Evolutionary conservation across 192 early-diverging fungal genomes (phyloP), one percentile per base, ranked within the genome.

Genomic region (Linnemannia exigua): DNA sequence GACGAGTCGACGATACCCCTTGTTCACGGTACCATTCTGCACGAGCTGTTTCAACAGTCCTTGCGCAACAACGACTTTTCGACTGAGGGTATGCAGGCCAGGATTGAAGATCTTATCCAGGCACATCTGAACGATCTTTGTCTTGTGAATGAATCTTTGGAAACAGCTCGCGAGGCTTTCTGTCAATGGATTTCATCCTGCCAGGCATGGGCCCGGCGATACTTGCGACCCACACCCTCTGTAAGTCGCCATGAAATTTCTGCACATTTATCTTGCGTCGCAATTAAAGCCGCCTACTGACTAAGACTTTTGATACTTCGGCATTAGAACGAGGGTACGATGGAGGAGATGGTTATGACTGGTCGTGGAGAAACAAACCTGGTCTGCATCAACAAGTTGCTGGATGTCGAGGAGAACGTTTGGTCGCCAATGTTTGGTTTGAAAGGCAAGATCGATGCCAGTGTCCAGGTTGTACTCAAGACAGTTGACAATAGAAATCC

Each of bases 361-460:
- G 48, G 28, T 35, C 38, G 17, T 33, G 82, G 58, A 7, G 75
- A 68, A 7, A 67, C 19, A 46, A 46, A n/a, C 2, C 11, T 67
- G 54, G 66, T 93, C 15, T 88, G 92, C 31, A 88, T 99, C 33
- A 90, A 88, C 35, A 94, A 95, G 67, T 87, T 97, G 0, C 76
- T 98, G 50, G 95, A 97, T 76, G 95, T 98, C 76, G 98, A 99
- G 82, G 97, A 99, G 74, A 93, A 93, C 68, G 90, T 97, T 33
- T 98, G 96, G 96, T 97, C 97, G 41, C 95, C 96, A 14, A 96
- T 88, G 80, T 98, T 93, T 89, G 98, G 98, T 1, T 88, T 99
- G 22, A 98, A 98, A 72, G 98, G 98, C 33, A 97, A 96, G 79
- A 91, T 99, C 35, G 97, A 99, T 79, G 93, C 95, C 35, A 94